Base-by-base conservation (phyloP, 768 basidiomycete species). In the Asterophora lycoperdoides region DNA sequence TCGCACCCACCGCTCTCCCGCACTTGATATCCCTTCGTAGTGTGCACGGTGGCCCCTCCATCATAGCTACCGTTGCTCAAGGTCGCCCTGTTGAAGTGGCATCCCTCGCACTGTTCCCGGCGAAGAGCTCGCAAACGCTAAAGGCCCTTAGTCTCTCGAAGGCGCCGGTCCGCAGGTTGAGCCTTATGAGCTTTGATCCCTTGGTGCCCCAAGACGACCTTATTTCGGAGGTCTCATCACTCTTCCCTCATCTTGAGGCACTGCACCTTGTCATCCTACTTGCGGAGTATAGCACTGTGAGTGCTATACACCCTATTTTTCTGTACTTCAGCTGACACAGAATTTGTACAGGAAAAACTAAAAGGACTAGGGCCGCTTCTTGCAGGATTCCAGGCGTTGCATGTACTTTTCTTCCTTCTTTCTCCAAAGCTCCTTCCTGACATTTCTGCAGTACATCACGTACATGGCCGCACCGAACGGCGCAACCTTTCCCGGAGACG, bases 251-350 rank as follows among this genome's bases (percentile, higher is more conserved):
- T 29, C 64, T 86, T 41, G 80, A 85, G 58, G 80, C 81, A 1
- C 61, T 85, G 26, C 81, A 84, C 56, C 64, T 84, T 26, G 80
- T 85, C 8, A 69, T 81, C 39, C 65, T 83, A 17, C 67, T 76
- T 53, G 69, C 75, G 2, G 70, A 73, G 11, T 77, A 76, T 45
- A 71, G 69, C 2, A 65, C 71, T 39, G 80, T 74, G 55, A 56
- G 80, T 68, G 10, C n/a, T 44, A 10, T 18, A 1, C 19, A 5
- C 36, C 15, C 15, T 15, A 4, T 50, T 23, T 23, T 32, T 32
- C 8, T 30, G 15, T 33, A 46, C 20, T 17, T 32, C 3, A 28
- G 15, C 35, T 44, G 33, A 8, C 23, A 6, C 39, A 18, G 42
- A 15, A 38, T 19, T 29, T 17, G 26, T 38, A 46, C 41, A 79